Evolutionary conservation across 805 yeast species (phyloP), one percentile per base, ranked within the genome.

Genomic region (Candida ipomoeae): DNA sequence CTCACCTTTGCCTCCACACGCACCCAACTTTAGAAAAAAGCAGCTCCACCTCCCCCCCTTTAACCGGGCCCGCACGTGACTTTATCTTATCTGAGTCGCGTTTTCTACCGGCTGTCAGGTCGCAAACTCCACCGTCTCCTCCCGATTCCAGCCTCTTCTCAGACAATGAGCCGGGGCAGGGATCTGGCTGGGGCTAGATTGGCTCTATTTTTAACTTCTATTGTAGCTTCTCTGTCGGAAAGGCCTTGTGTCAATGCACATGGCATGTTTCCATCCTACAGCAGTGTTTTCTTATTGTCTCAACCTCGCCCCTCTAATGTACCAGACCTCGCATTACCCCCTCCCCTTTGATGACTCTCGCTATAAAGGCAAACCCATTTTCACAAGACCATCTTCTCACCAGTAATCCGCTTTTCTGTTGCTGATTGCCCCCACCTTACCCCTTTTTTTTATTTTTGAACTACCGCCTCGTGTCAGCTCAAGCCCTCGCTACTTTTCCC

Each of bases 51-150:
- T 3, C 26, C 26, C 13, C 29, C 29, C 13, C 29, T 8, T 26
- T 26, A 26, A 26, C 29, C 11, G 21, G 14, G 32, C 32, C 23
- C 34, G 41, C 58, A 56, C 59, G 55, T 56, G 59, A 54, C 58
- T 55, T 54, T 56, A 56, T 56, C 59, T 56, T 56, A 56, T 56
- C 59, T 45, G 39, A 45, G 46, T 36, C 45, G 45, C 45, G 20
- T 33, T 33, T 23, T 42, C 23, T 8, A 21, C 13, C 17, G 21
- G 14, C 39, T 11, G 18, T n/a, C 17, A 11, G n/a, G 18, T 37
- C 45, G 17, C 40, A 38, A 38, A 18, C 29, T 26, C 29, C 29
- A 26, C 11, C 29, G 29, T 26, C 29, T 26, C 29, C 29, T 1
- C 8, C 11, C 5, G 10, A 6, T 8, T 26, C 13, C 11, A 5